A percentile compares a stretch with the other conserved stretches of the same genome.
These are phyloP conservation scores for Dothideomycetes sp. DNA, from an alignment of 2,329 filamentous ascomycete genomes.

Conservation along the genomic window DNA sequence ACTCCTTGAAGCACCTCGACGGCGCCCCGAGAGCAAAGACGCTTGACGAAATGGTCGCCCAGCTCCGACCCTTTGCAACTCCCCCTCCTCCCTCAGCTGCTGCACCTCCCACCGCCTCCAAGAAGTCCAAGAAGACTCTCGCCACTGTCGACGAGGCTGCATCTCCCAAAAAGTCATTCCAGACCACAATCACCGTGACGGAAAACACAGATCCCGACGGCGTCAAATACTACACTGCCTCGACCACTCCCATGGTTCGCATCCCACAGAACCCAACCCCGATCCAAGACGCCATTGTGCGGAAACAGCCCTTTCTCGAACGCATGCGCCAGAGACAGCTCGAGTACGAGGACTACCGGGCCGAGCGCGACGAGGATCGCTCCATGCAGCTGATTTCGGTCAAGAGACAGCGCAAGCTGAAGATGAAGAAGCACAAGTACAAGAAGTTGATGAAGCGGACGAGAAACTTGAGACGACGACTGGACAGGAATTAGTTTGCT, in stretches of 20 bases:
- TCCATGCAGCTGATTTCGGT: conserved; percentile 77
- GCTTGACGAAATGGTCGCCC: conserved; percentile 29
- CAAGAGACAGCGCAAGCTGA: conserved; percentile 81
- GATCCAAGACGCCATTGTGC: conserved; percentile 9
- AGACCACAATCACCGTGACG: conserved; percentile 30
- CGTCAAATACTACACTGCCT: conserved; percentile 40
- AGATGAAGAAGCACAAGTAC: conserved; percentile 99
- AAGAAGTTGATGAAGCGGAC: conserved; percentile 98
- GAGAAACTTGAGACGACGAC: conserved; percentile 74
- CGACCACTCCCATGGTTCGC: conserved; percentile 37
- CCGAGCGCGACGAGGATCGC: conserved; percentile 28
- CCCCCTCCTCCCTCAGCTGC: conserved; percentile 56
- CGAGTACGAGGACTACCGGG: conserved; percentile 37
- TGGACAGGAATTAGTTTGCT: conserved; percentile 42
- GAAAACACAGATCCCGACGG: conserved; percentile 42
- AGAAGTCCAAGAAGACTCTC: conserved; percentile 3
- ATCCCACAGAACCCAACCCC: conserved; percentile 21
- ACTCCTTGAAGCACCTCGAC: conserved; percentile 22
- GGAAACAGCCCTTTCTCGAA: conserved; percentile 49
- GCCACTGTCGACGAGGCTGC: conserved; percentile 10
- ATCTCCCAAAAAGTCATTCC: conserved; percentile 10
- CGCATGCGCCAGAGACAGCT: conserved; percentile 57
- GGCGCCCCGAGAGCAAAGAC: conserved; percentile 19
- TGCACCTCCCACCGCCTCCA: conserved; percentile 33
- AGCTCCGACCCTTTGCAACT: conserved; percentile 65